phyloP scores from a whole-genome alignment of 1,139 yeast genomes.

The Lodderomyces pseudojiufengensis region DNA sequence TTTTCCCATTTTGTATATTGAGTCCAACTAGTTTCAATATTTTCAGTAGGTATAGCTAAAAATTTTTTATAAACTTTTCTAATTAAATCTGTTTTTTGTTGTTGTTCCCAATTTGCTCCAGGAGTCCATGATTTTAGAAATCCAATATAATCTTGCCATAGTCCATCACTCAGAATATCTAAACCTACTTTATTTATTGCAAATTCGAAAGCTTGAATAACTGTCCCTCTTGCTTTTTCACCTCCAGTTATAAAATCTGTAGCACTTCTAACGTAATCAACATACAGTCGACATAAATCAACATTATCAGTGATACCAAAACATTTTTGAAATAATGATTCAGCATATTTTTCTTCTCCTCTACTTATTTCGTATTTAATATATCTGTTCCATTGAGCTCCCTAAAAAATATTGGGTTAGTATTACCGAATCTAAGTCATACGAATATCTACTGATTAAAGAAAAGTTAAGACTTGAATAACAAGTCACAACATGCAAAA shows the following conservation, averaged over 20 bases:
- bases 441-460: too few species aligned
- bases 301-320: constrained; percentile 59
- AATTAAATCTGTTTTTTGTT: constrained; percentile 73
- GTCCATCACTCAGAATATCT: constrained; percentile 65
- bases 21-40: constrained; percentile 77
- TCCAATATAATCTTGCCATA: constrained; percentile 84
- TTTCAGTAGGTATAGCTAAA: constrained; percentile 66
- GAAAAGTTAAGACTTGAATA: neutral
- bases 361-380: constrained; percentile 65
- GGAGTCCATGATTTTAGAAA: constrained; percentile 80
- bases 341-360: constrained; percentile 68
- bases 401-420: constrained; percentile 21
- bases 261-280: constrained; percentile 73
- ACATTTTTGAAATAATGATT: constrained; percentile 58
- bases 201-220: constrained; percentile 80
- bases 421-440: neutral
- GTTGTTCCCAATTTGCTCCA: constrained; percentile 79
- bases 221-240: constrained; percentile 72
- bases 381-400: constrained; percentile 70
- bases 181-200: constrained; percentile 76
- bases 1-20: constrained; percentile 82
- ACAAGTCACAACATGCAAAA: neutral
- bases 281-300: constrained; percentile 68
- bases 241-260: constrained; percentile 83
- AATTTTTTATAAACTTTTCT: constrained; percentile 72